These are phyloP conservation scores for Penicillium oxalicum DNA, from an alignment of 2,329 filamentous ascomycete species.

Conservation along the genomic window DNA sequence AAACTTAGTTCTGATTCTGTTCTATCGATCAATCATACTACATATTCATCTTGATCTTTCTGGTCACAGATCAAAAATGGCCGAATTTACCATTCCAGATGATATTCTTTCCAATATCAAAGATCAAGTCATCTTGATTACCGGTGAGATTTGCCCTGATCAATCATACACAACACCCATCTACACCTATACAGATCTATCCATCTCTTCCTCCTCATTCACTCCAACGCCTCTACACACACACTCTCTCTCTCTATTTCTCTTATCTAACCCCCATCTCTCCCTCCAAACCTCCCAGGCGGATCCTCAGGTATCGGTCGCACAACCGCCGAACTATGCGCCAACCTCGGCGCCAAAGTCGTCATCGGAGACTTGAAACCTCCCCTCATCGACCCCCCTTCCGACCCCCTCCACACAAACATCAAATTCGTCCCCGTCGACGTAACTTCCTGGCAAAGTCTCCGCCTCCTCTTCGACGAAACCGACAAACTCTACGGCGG, in stretches of 20 bases:
- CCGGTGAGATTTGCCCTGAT: slow-evolving; percentile 34
- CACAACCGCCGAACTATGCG: slow-evolving; percentile 48
- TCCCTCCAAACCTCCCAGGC: slow-evolving; percentile 30
- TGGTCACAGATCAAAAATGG: slow-evolving; percentile 26
- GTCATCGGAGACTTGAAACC: slow-evolving; percentile 50
- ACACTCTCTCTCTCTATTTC: too few relatives aligned
- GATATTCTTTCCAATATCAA: slow-evolving; percentile 40
- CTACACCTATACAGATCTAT: too few relatives aligned
- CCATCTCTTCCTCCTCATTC: too few relatives aligned
- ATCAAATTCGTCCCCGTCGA: slow-evolving; percentile 44
- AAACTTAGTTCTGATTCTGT: too few relatives aligned
- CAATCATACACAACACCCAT: too few relatives aligned
- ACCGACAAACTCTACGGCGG: slow-evolving; percentile 39
- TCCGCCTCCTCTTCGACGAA: slow-evolving; percentile 48
- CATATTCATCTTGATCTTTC: too few relatives aligned
- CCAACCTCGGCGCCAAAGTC: slow-evolving; percentile 51
- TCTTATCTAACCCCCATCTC: too few relatives aligned
- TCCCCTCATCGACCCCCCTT: slow-evolving; percentile 30
- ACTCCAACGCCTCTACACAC: too few relatives aligned
- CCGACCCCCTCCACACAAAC: slow-evolving; percentile 12
- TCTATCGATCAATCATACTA: too few relatives aligned
- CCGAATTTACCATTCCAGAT: slow-evolving; percentile 44
- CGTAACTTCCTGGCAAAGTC: slow-evolving; percentile 47
- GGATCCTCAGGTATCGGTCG: slow-evolving; percentile 58
- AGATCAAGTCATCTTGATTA: slow-evolving; percentile 50